Conservation (phyloP, 148 eudicot genomes). For the Camellia granthamiana region DNA sequence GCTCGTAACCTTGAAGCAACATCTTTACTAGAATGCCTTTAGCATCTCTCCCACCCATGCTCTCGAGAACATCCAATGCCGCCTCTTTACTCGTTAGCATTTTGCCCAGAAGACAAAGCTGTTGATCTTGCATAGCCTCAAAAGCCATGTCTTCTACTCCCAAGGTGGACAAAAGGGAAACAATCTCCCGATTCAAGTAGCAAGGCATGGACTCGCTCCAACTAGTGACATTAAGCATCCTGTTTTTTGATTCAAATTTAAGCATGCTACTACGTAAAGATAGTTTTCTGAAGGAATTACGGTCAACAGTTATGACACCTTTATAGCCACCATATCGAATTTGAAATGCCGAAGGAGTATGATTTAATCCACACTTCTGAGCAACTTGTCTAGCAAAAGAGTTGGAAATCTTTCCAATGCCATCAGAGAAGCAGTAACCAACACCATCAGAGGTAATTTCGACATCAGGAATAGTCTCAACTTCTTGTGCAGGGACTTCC, state of each 20-base stretch:
- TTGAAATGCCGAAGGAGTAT: slow-evolving; percentile 91
- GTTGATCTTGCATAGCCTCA: slow-evolving; percentile 57
- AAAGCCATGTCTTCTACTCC: slow-evolving; percentile 68
- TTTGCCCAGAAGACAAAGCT: slow-evolving; percentile 54
- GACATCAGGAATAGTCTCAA: slow-evolving; percentile 79
- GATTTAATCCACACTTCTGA: slow-evolving; percentile 56
- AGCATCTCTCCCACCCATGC: slow-evolving; percentile 50
- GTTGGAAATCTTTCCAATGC: slow-evolving; percentile 88
- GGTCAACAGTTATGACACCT: slow-evolving; percentile 89
- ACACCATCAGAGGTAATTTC: slow-evolving; percentile 73
- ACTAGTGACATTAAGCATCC: slow-evolving; percentile 92
- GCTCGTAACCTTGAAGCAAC: slow-evolving; percentile 77
- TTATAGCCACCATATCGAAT: slow-evolving; percentile 96
- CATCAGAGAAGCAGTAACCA: slow-evolving; percentile 86
- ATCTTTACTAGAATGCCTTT: slow-evolving; percentile 59
- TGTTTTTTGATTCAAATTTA: slow-evolving; percentile 82
- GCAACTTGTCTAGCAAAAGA: slow-evolving; percentile 86
- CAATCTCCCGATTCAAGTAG: slow-evolving; percentile 85
- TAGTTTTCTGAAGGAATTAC: slow-evolving; percentile 69
- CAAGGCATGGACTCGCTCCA: slow-evolving; percentile 80
- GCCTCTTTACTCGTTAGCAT: slow-evolving; percentile 60
- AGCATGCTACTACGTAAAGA: slow-evolving; percentile 87
- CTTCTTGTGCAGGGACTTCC: slow-evolving; percentile 65
- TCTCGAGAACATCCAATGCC: slow-evolving; percentile 65
- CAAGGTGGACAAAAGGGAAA: slow-evolving; percentile 74